Evolutionary conservation across 225 moss, liverwort and hornwort genomes (phyloP).

Genomic region (Takakia lepidozioides): DNA sequence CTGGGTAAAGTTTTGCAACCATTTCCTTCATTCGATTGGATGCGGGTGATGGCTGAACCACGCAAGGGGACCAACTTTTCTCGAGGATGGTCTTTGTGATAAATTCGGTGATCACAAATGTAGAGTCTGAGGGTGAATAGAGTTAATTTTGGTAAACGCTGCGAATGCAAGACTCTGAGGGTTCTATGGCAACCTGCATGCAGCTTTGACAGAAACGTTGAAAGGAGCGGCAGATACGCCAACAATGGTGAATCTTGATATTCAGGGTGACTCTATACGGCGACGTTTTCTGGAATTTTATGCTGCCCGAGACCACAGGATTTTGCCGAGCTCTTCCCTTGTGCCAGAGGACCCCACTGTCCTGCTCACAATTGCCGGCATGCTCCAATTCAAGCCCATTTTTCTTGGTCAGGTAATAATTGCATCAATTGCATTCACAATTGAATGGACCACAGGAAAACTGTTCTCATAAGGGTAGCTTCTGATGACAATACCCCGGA

Average conservation of each 20-base stretch:
- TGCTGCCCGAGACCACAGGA: slow-evolving; percentile 59
- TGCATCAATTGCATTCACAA: neutral
- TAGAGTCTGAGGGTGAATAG: neutral
- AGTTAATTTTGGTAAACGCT: neutral
- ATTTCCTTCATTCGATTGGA: no score
- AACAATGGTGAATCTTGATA: slow-evolving; percentile 40
- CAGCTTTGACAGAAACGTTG: slow-evolving; percentile 26
- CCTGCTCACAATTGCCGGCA: slow-evolving; percentile 84
- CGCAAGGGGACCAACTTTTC: no score
- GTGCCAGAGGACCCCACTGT: slow-evolving; percentile 95
- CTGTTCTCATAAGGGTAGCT: no score
- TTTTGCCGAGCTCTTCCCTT: slow-evolving; percentile 75
- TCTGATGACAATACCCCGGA: no score
- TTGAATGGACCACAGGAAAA: neutral
- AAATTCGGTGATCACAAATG: no score
- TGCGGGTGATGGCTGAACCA: no score
- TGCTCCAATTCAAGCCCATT: slow-evolving; percentile 97
- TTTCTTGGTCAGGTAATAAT: slow-evolving; percentile 75
- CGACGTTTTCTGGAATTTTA: slow-evolving; percentile 76
- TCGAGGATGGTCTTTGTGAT: neutral
- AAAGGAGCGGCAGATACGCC: slow-evolving; percentile 24
- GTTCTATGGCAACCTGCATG: neutral
- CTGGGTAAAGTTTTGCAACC: no score
- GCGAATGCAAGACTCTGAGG: neutral
- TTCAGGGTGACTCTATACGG: slow-evolving; percentile 66